phyloP scores from a whole-genome alignment of 345 rosid genomes.

The Populus alba region DNA sequence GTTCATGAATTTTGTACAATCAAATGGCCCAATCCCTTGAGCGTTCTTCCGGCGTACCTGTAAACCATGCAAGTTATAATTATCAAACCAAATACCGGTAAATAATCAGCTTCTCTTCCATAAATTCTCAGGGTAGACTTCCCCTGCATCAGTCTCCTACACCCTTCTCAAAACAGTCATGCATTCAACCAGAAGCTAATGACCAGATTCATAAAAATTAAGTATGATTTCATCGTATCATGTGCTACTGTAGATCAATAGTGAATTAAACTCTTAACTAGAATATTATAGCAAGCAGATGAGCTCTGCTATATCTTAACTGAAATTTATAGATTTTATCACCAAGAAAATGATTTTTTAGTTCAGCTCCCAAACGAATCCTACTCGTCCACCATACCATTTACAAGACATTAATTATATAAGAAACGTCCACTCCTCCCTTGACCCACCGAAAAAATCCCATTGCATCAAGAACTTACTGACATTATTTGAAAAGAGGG shows the following conservation, averaged over 20 bases:
- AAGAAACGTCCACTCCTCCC: no score
- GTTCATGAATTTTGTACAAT: slow-evolving; percentile 83
- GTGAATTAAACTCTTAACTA: not conserved
- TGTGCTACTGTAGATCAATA: not conserved
- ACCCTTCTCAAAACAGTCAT: not conserved
- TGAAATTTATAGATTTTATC: no score
- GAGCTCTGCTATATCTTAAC: not conserved
- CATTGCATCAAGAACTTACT: not conserved
- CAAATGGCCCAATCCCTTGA: slow-evolving; percentile 82
- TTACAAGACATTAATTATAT: not conserved
- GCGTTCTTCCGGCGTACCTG: slow-evolving; percentile 72
- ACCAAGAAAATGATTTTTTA: no score
- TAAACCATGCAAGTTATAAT: slow-evolving; percentile 3
- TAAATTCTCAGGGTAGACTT: not conserved
- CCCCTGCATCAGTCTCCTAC: not conserved
- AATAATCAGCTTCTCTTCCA: not conserved
- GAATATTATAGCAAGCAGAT: not conserved
- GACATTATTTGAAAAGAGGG: not conserved
- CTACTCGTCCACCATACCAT: not conserved
- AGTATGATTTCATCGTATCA: no score
- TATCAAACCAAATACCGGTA: slow-evolving; percentile 7
- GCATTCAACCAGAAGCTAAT: not conserved
- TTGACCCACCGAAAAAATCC: not conserved
- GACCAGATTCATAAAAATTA: not conserved
- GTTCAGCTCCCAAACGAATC: not conserved